Percentiles rank a stretch among this genome's conserved stretches.
phyloP scores from a whole-genome alignment of 768 basidiomycete species.

The Suillus cothurnatus region DNA sequence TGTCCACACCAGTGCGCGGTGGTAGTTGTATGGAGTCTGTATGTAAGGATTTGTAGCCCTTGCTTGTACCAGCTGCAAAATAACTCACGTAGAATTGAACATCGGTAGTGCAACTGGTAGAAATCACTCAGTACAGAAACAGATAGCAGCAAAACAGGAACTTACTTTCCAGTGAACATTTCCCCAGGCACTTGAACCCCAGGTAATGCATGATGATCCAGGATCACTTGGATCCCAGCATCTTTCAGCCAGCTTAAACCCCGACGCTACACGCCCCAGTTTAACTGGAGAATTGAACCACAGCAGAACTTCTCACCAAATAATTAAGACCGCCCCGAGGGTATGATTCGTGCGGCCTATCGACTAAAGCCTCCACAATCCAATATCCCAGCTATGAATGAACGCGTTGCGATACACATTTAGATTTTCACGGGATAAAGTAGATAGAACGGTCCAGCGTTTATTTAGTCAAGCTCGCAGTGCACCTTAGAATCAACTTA shows the following conservation, averaged over 20 bases:
- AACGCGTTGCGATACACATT: too few relatives aligned
- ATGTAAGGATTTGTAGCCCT: conserved; percentile 9
- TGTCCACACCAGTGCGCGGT: conserved; percentile 77
- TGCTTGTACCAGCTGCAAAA: background rate
- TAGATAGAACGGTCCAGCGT: background rate
- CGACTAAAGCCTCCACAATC: conserved; percentile 74
- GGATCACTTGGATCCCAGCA: conserved; percentile 66
- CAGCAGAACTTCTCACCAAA: background rate
- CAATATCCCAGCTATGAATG: conserved; percentile 70
- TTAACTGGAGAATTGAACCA: background rate
- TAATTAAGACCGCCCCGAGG: conserved; percentile 64
- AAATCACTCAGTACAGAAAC: too few relatives aligned
- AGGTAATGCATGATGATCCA: conserved; percentile 74
- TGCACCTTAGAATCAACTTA: background rate
- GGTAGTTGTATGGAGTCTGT: conserved; percentile 72
- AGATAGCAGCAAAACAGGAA: too few relatives aligned
- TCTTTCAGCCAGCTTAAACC: conserved; percentile 60
- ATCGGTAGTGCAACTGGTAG: too few relatives aligned
- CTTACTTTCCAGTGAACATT: too few relatives aligned
- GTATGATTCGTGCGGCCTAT: conserved; percentile 61
- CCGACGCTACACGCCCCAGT: conserved; percentile 45
- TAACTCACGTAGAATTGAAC: conserved; percentile 17
- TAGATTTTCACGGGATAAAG: background rate
- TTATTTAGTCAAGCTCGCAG: background rate
- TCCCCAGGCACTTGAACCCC: conserved; percentile 65